These are phyloP conservation scores for Breynia disticha DNA, from an alignment of 441 rosid species.

Conservation along the genomic window DNA sequence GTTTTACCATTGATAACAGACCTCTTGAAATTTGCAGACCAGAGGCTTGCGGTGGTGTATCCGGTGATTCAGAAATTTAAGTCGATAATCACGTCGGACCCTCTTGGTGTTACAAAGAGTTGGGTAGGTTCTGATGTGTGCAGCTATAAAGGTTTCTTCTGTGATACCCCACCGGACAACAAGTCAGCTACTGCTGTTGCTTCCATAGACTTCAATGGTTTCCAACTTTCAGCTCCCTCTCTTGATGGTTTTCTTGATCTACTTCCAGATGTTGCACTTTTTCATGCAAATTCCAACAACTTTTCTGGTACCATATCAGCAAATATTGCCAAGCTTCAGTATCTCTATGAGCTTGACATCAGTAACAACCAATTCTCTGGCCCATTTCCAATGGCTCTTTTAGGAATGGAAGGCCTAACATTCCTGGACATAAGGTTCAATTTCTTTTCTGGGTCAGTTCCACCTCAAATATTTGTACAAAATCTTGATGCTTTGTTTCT, in stretches of 20 bases:
- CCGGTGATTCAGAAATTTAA: conserved; percentile 71
- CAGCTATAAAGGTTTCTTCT: conserved; percentile 66
- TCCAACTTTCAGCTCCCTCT: conserved; percentile 57
- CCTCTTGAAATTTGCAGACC: conserved; percentile 41
- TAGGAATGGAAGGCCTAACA: conserved; percentile 45
- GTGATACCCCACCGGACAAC: conserved; percentile 76
- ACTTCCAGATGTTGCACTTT: conserved; percentile 63
- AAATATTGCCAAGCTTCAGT: conserved; percentile 45
- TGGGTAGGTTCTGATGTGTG: conserved; percentile 74
- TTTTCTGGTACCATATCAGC: conserved; percentile 54
- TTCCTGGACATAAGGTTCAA: conserved; percentile 73
- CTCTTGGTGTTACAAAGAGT: conserved; percentile 51
- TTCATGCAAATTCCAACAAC: conserved; percentile 81
- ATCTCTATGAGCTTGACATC: conserved; percentile 74
- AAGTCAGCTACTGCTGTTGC: conserved; percentile 58
- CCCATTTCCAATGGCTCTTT: conserved; percentile 54
- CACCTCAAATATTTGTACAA: conserved; percentile 56
- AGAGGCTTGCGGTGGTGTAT: conserved; percentile 56
- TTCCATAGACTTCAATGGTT: conserved; percentile 81
- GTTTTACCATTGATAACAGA: conserved; percentile 13
- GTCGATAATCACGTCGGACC: conserved; percentile 61
- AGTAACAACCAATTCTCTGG: conserved; percentile 77
- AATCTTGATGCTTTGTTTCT: conserved; percentile 59
- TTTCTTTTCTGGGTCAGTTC: conserved; percentile 57
- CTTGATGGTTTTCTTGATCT: conserved; percentile 69